A percentile compares a stretch with the other conserved stretches of the same genome.
These are phyloP conservation scores for Talaromyces atroroseus DNA, from an alignment of 2,329 filamentous ascomycete species.

Conservation along the genomic window DNA sequence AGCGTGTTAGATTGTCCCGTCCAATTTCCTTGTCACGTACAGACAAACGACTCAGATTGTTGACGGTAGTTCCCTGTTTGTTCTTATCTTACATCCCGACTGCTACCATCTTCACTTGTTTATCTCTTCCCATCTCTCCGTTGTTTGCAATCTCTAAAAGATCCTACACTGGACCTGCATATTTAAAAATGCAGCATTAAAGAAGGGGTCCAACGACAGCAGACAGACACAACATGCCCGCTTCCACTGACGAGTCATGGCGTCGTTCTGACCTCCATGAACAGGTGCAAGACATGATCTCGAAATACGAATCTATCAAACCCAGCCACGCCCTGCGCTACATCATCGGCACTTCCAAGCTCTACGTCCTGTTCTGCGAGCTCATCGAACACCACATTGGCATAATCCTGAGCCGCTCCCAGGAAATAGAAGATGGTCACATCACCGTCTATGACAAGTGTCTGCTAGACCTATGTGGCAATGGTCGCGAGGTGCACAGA, in stretches of 20 bases:
- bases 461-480: conserved; percentile 30
- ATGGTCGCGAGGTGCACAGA: conserved; percentile 26
- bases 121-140: too few species aligned
- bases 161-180: too few species aligned
- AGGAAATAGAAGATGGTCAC: conserved; percentile 29
- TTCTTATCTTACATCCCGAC: too few species aligned
- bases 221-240: conserved; percentile 1
- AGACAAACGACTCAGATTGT: too few species aligned
- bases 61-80: too few species aligned
- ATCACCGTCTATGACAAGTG: conserved; percentile 38
- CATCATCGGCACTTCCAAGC: conserved; percentile 23
- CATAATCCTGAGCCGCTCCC: conserved; percentile 32
- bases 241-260: background rate
- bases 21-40: too few species aligned
- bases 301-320: conserved; percentile 22
- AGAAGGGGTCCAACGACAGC: too few species aligned
- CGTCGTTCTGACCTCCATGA: conserved; percentile 9
- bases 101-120: too few species aligned
- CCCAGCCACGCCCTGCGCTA: conserved; percentile 26
- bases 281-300: conserved; percentile 23
- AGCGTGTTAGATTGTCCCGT: too few species aligned
- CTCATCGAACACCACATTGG: conserved; percentile 31
- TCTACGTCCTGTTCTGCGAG: conserved; percentile 24
- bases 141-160: too few species aligned
- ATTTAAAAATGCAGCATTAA: too few species aligned